Evolutionary conservation across 2,329 filamentous ascomycete genomes (phyloP).

Genomic region (Colletotrichum zoysiae): DNA sequence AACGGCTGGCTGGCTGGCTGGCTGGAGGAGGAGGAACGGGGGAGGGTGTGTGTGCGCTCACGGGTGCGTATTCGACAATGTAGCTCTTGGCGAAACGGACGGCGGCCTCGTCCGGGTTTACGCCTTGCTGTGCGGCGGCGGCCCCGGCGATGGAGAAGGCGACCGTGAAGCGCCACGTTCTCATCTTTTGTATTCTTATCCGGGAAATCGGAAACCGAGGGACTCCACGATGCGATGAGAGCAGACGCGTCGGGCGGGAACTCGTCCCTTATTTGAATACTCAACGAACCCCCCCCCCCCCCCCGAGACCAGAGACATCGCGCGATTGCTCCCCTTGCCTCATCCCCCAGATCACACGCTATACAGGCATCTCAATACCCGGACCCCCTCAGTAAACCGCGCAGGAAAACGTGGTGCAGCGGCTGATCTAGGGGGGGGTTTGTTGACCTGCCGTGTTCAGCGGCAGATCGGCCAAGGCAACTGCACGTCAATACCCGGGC

Average conservation of each 20-base stretch:
- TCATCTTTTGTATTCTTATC: background rate
- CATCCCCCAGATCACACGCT: background rate
- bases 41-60: background rate
- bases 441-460: background rate
- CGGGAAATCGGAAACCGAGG: background rate
- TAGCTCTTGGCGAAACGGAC: constrained; percentile 25
- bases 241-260: background rate
- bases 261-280: background rate
- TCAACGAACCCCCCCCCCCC: background rate
- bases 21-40: background rate
- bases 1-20: too few species aligned
- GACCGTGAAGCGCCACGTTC: background rate
- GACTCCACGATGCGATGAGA: background rate
- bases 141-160: constrained; percentile 6
- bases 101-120: constrained; percentile 1
- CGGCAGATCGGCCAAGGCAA: too few species aligned
- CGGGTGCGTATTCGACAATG: constrained; percentile 36
- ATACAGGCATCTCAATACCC: background rate
- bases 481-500: background rate
- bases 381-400: background rate
- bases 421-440: too few species aligned
- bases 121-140: constrained; percentile 7
- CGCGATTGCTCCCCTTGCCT: background rate
- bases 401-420: background rate
- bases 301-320: background rate